Evolutionary conservation across 805 yeast species (phyloP).

Genomic region (Myxozyma geophila): DNA sequence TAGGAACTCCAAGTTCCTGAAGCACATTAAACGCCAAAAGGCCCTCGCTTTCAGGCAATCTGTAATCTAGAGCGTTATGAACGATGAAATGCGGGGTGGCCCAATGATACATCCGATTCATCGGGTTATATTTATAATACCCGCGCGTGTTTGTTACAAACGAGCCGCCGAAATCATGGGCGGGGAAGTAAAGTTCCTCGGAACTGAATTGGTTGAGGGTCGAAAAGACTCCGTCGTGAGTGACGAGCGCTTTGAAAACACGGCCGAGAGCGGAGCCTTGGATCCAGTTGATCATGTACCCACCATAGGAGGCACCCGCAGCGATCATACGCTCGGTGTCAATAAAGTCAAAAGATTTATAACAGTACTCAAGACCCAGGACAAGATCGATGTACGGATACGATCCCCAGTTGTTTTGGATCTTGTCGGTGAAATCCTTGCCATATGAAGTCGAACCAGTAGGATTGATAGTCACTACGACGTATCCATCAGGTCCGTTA

Average conservation of each 20-base stretch:
- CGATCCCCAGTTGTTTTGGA: constrained; percentile 41
- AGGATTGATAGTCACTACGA: constrained; percentile 40
- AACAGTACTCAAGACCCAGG: constrained; percentile 36
- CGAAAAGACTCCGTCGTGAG: constrained; percentile 41
- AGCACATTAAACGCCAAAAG: constrained; percentile 39
- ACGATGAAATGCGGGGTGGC: constrained; percentile 40
- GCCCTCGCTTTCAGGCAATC: constrained; percentile 41
- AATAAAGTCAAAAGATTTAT: constrained; percentile 29
- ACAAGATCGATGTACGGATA: constrained; percentile 40
- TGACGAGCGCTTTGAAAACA: constrained; percentile 39
- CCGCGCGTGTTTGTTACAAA: constrained; percentile 37
- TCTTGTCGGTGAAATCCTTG: constrained; percentile 38
- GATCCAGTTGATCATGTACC: constrained; percentile 42
- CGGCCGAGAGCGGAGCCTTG: constrained; percentile 40
- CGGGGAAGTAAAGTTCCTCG: constrained; percentile 40
- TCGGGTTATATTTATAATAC: constrained; percentile 38
- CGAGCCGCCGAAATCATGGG: constrained; percentile 39
- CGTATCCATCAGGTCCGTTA: constrained; percentile 36
- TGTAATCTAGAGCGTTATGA: constrained; percentile 39
- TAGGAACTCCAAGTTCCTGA: constrained; percentile 37
- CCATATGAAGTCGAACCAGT: constrained; percentile 42
- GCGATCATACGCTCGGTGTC: constrained; percentile 38
- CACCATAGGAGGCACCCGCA: constrained; percentile 42
- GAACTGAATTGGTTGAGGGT: constrained; percentile 37
- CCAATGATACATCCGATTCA: constrained; percentile 38